Percentiles rank a stretch among this genome's conserved stretches.
Conservation (phyloP, 345 rosid genomes). For the Camelina laxa region DNA sequence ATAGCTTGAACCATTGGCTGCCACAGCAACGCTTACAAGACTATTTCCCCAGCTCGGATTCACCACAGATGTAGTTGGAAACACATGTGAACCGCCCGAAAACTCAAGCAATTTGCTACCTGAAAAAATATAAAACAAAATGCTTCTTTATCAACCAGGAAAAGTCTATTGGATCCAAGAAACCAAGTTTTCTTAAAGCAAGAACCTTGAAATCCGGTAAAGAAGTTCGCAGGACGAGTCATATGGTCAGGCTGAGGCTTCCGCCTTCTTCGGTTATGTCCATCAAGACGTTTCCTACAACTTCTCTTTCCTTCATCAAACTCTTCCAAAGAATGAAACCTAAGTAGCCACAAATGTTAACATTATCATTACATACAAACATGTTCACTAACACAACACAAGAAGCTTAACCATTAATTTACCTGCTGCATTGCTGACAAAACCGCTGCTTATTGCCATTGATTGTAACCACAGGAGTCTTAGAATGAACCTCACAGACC, state of each 20-base stretch:
- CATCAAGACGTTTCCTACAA: conserved; percentile 53
- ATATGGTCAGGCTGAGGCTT: conserved; percentile 42
- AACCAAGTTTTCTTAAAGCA: background rate
- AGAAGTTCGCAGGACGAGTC: conserved; percentile 29
- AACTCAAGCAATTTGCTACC: conserved; percentile 56
- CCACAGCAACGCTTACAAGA: conserved; percentile 35
- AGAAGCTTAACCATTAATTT: conserved; percentile 6
- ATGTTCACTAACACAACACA: conserved; percentile 13
- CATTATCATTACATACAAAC: background rate
- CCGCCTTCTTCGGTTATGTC: conserved; percentile 48
- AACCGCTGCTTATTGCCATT: conserved; percentile 74
- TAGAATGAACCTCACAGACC: conserved; percentile 90
- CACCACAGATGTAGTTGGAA: conserved; percentile 52
- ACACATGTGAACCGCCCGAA: conserved; percentile 50
- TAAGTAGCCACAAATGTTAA: background rate
- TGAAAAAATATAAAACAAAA: conserved; percentile 30
- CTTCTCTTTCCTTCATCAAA: conserved; percentile 55
- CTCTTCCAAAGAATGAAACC: conserved; percentile 50
- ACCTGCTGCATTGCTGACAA: conserved; percentile 99
- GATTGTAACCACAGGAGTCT: conserved; percentile 70
- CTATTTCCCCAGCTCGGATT: conserved; percentile 53
- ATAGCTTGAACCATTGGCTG: conserved; percentile 31
- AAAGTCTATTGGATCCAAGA: conserved; percentile 4
- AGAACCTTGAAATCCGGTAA: conserved; percentile 54
- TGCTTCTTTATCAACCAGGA: background rate